Base-by-base conservation (phyloP, 2,329 filamentous ascomycete species). In the Aspergillus costaricaensis region DNA sequence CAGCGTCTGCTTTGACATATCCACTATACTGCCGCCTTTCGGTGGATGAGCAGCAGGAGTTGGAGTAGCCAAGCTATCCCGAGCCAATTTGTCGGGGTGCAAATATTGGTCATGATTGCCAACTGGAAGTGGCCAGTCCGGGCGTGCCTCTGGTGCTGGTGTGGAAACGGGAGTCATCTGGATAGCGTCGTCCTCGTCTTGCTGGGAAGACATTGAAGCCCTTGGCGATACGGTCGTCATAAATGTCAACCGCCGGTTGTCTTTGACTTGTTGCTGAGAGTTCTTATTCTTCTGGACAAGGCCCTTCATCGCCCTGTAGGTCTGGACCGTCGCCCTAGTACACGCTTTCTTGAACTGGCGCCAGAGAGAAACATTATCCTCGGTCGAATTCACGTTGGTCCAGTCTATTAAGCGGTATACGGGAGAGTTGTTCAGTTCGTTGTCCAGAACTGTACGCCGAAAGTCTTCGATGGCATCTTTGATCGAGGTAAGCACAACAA, bases 391-490 rank as follows among this genome's bases (percentile, higher is more conserved):
- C 68, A 97, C 92, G 69, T 99, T 99, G 67, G 89, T 85, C 88
- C 91, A 98, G 64, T 93, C 89, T 12, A 92, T 82, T 19, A 99
- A 82, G 61, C 94, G 88, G 77, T 99, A 94, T 9, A 98, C 91
- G 0, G 93, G 91, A 2, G 95, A 95, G 73, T 99, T 98, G 79
- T 99, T 99, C 63, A 99, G 83, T 70, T 96, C 91, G 65, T 89
- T 96, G 74, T 99, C 95, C 47, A 97, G 87, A 44, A 92, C 82
- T 0, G 94, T 98, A 77, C 95, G 85, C 68, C 95, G 86, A 82
- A 92, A 98, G 79, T 99, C 95, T 78, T 99, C 95, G 65, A 98
- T 89, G 17, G 88, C 95, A 74, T 99, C 95, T 77, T 98, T 99
- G 76, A 97, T 85, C 27, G 92, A 88, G 2, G 95, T 99, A 57